Conservation (phyloP, 768 basidiomycete genomes). For the Leucogyrophana mollusca region DNA sequence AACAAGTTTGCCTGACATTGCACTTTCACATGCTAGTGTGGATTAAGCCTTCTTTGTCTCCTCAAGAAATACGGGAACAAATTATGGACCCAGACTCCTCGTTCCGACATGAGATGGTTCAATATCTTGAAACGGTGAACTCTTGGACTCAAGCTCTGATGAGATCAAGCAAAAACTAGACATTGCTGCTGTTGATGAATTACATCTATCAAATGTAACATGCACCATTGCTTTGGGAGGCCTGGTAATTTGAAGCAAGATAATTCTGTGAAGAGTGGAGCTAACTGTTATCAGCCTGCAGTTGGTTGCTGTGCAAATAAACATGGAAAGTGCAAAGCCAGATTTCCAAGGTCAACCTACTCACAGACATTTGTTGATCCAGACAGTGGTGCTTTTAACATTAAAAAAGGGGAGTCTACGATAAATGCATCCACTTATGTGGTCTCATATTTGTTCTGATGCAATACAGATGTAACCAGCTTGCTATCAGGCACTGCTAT, state of each 20-base stretch:
- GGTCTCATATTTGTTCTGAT: conserved; percentile 33
- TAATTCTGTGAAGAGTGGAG: too few species aligned
- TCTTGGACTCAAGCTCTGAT: conserved; percentile 1
- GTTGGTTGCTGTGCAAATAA: conserved; percentile 29
- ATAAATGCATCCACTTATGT: conserved; percentile 34
- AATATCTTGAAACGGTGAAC: conserved; percentile 6
- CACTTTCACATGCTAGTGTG: conserved; percentile 42
- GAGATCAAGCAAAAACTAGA: background rate
- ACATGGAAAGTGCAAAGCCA: conserved; percentile 28
- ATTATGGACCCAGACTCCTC: conserved; percentile 4
- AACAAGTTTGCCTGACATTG: conserved; percentile 39
- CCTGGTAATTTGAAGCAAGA: background rate
- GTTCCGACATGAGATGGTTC: conserved; percentile 9
- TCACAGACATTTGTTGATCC: conserved; percentile 27
- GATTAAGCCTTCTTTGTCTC: conserved; percentile 17
- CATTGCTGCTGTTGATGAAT: too few species aligned
- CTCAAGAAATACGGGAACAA: conserved; percentile 14
- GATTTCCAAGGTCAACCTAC: conserved; percentile 33
- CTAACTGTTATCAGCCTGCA: background rate
- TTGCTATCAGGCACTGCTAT: conserved; percentile 39
- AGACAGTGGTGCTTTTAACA: conserved; percentile 23
- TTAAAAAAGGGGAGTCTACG: conserved; percentile 31
- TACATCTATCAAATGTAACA: too few species aligned
- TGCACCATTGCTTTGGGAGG: background rate
- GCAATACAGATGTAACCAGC: conserved; percentile 39